Percentiles rank a stretch among this genome's conserved stretches.
These are phyloP conservation scores for Botryosphaeria dothidea DNA, from an alignment of 2,329 filamentous ascomycete species.

Conservation along the genomic window DNA sequence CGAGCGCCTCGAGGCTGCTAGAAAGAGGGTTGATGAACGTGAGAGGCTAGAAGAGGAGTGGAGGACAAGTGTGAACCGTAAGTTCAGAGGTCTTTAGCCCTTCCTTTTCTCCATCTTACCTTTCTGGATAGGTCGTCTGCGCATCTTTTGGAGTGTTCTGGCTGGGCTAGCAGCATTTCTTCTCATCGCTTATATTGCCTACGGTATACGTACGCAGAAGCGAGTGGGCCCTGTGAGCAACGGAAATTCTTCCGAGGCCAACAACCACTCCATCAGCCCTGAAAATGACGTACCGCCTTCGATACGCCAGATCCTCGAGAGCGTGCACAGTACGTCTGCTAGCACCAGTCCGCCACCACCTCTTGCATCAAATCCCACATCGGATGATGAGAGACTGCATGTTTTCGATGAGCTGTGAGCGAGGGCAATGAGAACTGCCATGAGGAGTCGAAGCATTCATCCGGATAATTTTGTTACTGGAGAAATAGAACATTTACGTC, in stretches of 20 bases:
- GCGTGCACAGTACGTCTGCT: not conserved
- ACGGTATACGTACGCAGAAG: conserved; percentile 31
- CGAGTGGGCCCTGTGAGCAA: conserved; percentile 6
- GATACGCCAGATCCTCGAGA: conserved; percentile 35
- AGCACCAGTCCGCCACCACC: conserved; percentile 2
- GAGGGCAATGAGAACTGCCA: not conserved
- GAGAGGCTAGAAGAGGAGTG: conserved; percentile 63
- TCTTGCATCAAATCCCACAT: not conserved
- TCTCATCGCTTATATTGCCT: conserved; percentile 46
- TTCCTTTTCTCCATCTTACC: not conserved
- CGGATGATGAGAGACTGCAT: conserved; percentile 22
- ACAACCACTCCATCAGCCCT: conserved; percentile 25
- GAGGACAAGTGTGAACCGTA: conserved; percentile 19
- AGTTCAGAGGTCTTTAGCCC: not conserved
- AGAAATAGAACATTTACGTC: too few species aligned
- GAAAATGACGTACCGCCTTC: conserved; percentile 30
- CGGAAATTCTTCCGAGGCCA: conserved; percentile 23
- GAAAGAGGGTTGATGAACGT: conserved; percentile 65
- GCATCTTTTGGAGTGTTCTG: conserved; percentile 63
- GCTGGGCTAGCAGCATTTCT: conserved; percentile 47
- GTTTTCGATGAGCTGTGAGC: conserved; percentile 27
- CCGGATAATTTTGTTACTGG: too few species aligned
- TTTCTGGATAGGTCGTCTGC: conserved; percentile 52
- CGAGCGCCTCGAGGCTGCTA: conserved; percentile 64
- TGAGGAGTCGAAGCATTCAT: too few species aligned